Evolutionary conservation across 2,329 filamentous ascomycete species (phyloP).

Genomic region (Paraconiothyrium brasiliense): DNA sequence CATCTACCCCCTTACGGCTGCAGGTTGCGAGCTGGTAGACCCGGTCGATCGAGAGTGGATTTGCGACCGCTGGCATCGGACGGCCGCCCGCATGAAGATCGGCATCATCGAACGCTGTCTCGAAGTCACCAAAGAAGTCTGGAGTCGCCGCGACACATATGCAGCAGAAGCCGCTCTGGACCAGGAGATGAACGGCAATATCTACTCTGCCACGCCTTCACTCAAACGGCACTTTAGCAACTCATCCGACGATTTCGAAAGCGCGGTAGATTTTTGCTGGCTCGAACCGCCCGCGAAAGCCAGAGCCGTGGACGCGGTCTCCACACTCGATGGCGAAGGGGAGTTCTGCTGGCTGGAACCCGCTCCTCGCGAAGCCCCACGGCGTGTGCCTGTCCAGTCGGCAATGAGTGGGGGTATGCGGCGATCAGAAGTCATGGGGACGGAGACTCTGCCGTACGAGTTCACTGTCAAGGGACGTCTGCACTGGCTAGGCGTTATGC

Average conservation of each 20-base stretch:
- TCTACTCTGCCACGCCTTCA: constrained; percentile 21
- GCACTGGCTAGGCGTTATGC: constrained; percentile 78
- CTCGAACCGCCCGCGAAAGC: constrained; percentile 34
- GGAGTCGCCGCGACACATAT: constrained; percentile 68
- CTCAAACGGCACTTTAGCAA: constrained; percentile 37
- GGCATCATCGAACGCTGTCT: constrained; percentile 73
- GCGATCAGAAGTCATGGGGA: constrained; percentile 23
- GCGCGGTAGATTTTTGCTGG: constrained; percentile 27
- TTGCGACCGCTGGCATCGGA: constrained; percentile 67
- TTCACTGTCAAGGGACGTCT: constrained; percentile 71
- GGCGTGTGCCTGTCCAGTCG: constrained; percentile 27
- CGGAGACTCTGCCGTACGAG: constrained; percentile 62
- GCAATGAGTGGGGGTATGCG: constrained; percentile 40
- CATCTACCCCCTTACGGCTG: constrained; percentile 74
- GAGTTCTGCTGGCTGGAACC: constrained; percentile 31
- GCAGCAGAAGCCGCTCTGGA: constrained; percentile 41
- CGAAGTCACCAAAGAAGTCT: constrained; percentile 73
- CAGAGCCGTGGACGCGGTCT: constrained; percentile 27
- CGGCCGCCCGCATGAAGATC: constrained; percentile 70
- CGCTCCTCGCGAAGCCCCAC: constrained; percentile 30
- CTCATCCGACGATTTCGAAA: constrained; percentile 28
- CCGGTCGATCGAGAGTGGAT: constrained; percentile 72
- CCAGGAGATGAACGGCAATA: constrained; percentile 14
- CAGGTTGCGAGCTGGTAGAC: constrained; percentile 70
- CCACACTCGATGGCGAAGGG: constrained; percentile 18